Base-by-base conservation (phyloP, 1,139 yeast species). In the Kurtzmaniella quercitrusa region DNA sequence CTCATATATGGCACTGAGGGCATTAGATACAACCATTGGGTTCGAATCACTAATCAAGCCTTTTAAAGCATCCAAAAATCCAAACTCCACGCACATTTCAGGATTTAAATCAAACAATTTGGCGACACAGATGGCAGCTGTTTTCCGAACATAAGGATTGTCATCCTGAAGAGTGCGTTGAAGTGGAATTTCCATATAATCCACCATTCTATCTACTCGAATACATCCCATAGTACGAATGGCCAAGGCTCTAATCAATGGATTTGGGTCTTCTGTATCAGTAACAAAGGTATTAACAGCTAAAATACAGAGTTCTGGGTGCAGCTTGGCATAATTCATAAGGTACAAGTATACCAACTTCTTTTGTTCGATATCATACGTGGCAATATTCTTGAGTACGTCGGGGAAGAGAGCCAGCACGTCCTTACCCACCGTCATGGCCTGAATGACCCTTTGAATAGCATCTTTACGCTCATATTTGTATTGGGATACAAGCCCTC, bases 171-270 rank as follows among this genome's bases (percentile, higher is more conserved):
- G 69, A 1, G 98, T 91, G 55, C 88, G 77, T 52, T 83, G 82
- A 49, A 94, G 71, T 0, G 98, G 98, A 23, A 85, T 82, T 50
- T 89, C 94, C 81, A 94, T 82, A 60, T 94, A 93, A 59, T 91
- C 98, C 36, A 89, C 88, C 82, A 94, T 91, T 63, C 86, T 89
- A 55, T 87, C 94, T 21, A 94, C 98, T 39, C 98, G 71, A 42
- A 94, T 89, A 68, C 98, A 93, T 1, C 98, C 98, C 99, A 94
- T 94, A 11, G 99, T 94, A 57, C 98, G 78, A 47, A 94, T 91
- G 0, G 99, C 98, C 63, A 94, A 76, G 0, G 98, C 97, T 45
- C 98, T 76, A 26, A 94, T 91, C 56, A 94, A 74, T 1, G 99
- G 99, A 58, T 94, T 94, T 38, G 97, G 96, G 60, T 93, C 98